Percentiles rank a stretch among this genome's conserved stretches.
These are phyloP conservation scores for Platismatia glauca DNA, from an alignment of 495 filamentous ascomycete genomes.

Conservation along the genomic window DNA sequence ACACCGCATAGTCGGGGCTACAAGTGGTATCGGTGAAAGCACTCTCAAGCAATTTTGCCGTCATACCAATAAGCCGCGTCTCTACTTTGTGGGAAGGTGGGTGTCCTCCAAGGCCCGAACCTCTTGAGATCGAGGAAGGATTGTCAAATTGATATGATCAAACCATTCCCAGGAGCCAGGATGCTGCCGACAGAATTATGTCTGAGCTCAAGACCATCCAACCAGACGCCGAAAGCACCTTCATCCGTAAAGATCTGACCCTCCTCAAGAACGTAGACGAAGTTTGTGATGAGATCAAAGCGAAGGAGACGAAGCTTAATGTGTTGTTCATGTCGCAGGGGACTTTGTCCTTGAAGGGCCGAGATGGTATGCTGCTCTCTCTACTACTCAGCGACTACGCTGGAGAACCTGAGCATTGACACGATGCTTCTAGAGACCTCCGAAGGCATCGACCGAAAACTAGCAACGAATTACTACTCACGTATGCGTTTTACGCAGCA, in stretches of 20 bases:
- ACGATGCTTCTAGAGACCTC: constrained; percentile 5
- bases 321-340: constrained; percentile 40
- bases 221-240: constrained; percentile 41
- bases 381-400: neutral
- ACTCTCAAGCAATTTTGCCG: constrained; percentile 30
- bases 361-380: constrained; percentile 22
- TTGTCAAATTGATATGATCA: neutral
- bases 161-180: constrained; percentile 6
- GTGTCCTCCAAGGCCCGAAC: neutral
- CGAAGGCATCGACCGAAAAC: constrained; percentile 11
- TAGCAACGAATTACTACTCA: constrained; percentile 17
- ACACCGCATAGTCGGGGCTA: constrained; percentile 33
- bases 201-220: constrained; percentile 40
- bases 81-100: constrained; percentile 32
- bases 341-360: constrained; percentile 28
- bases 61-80: constrained; percentile 26
- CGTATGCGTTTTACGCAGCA: constrained; percentile 16
- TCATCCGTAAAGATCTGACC: constrained; percentile 43
- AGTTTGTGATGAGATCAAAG: constrained; percentile 44
- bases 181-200: constrained; percentile 36
- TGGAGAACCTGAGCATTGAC: neutral
- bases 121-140: neutral
- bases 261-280: constrained; percentile 48
- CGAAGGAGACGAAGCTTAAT: constrained; percentile 43
- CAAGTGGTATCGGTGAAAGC: constrained; percentile 34